Evolutionary conservation across 2,329 filamentous ascomycete species (phyloP).

Genomic region (Diaporthe australafricana): DNA sequence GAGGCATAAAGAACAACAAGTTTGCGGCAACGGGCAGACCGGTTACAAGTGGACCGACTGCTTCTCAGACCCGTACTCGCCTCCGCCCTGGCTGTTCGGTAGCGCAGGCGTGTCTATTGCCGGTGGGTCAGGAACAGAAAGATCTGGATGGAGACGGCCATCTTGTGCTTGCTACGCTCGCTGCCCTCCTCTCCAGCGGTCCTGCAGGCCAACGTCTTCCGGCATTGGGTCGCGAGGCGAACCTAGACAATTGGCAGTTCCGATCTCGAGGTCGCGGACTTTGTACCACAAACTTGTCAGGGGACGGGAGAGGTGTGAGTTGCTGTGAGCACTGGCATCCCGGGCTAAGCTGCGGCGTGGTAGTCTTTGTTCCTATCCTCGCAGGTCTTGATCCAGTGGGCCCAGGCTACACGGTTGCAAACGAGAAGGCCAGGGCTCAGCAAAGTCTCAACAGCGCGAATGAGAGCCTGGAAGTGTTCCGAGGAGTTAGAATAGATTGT

Average conservation of each 20-base stretch:
- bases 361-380: too few relatives aligned
- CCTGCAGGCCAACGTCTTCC: too few relatives aligned
- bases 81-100: neutral
- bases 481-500: too few relatives aligned
- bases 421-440: too few relatives aligned
- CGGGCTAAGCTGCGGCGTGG: too few relatives aligned
- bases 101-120: neutral
- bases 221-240: neutral
- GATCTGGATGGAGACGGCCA: neutral
- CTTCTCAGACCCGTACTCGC: neutral
- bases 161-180: neutral
- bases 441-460: too few relatives aligned
- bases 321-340: neutral
- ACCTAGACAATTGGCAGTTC: neutral
- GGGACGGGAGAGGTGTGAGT: neutral
- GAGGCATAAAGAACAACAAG: neutral
- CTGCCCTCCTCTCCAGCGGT: neutral
- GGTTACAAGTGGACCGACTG: conserved; percentile 19
- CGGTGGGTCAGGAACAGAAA: neutral
- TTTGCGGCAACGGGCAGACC: neutral
- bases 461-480: too few relatives aligned
- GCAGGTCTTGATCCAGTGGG: too few relatives aligned
- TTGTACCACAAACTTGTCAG: neutral
- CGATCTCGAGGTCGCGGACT: neutral
- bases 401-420: too few relatives aligned